phyloP scores from a whole-genome alignment of 2,329 filamentous ascomycete species.

The Colletotrichum endophyticum region DNA sequence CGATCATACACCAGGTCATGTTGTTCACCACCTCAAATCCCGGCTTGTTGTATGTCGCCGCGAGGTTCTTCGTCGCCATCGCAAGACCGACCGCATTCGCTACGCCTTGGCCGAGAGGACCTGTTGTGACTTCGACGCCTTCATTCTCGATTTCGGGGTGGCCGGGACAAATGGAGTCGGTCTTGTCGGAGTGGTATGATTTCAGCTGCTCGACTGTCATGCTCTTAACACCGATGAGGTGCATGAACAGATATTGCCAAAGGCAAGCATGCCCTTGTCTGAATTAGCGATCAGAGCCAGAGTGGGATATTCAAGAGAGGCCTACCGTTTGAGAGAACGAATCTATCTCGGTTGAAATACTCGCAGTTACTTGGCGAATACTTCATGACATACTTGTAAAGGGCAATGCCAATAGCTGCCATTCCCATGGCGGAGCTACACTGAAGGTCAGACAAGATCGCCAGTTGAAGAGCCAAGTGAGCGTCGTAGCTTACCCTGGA shows the following conservation, averaged over 20 bases:
- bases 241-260: slow-evolving; percentile 58
- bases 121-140: slow-evolving; percentile 64
- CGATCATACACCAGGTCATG: slow-evolving; percentile 61
- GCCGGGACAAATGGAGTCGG: slow-evolving; percentile 55
- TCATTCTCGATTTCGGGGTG: slow-evolving; percentile 63
- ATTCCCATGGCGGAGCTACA: slow-evolving; percentile 59
- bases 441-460: background rate
- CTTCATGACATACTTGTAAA: slow-evolving; percentile 67
- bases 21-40: slow-evolving; percentile 53
- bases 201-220: slow-evolving; percentile 64
- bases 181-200: slow-evolving; percentile 50
- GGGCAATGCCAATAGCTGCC: slow-evolving; percentile 64
- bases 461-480: too few relatives aligned
- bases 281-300: rapidly evolving
- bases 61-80: slow-evolving; percentile 61
- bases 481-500: slow-evolving; percentile 64
- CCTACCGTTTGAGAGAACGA: slow-evolving; percentile 63
- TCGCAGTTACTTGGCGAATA: slow-evolving; percentile 58
- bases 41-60: slow-evolving; percentile 56
- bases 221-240: slow-evolving; percentile 56
- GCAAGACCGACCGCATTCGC: slow-evolving; percentile 65
- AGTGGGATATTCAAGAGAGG: rapidly evolving
- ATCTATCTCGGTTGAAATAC: slow-evolving; percentile 67
- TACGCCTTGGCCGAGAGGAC: slow-evolving; percentile 63
- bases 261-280: slow-evolving; percentile 50